phyloP scores from a whole-genome alignment of 2,329 filamentous ascomycete species.

The Fusarium clavum region DNA sequence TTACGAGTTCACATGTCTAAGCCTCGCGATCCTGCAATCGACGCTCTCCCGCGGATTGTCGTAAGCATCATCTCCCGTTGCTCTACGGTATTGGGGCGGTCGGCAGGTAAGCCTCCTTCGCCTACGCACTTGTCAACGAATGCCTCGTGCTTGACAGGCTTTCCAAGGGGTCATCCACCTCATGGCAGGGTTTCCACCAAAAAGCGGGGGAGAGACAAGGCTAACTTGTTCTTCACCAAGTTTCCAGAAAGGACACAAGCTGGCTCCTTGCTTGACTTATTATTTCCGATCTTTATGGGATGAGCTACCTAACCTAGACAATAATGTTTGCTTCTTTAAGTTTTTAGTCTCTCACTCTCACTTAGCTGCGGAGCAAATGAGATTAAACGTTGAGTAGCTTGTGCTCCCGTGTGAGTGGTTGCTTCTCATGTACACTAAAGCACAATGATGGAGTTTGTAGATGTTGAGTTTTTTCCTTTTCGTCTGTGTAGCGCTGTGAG shows the following conservation, averaged over 20 bases:
- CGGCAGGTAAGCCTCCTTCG: constrained; percentile 29
- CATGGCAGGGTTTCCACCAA: constrained; percentile 26
- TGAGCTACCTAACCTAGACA: background rate
- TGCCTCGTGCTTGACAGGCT: constrained; percentile 22
- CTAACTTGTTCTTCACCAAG: constrained; percentile 18
- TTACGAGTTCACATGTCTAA: constrained; percentile 10
- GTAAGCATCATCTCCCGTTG: constrained; percentile 11
- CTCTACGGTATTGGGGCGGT: background rate
- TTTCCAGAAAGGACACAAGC: constrained; percentile 34
- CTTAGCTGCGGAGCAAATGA: constrained; percentile 11
- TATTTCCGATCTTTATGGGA: constrained; percentile 10
- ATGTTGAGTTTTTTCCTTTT: constrained; percentile 6
- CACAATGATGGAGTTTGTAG: constrained; percentile 9
- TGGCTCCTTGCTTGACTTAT: background rate
- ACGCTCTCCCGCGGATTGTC: background rate
- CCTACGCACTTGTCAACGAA: constrained; percentile 22
- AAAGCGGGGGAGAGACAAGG: constrained; percentile 24
- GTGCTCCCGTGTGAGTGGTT: constrained; percentile 19
- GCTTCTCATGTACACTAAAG: constrained; percentile 6
- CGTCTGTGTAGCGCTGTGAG: constrained; percentile 9
- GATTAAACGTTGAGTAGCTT: constrained; percentile 1
- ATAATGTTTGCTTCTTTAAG: constrained; percentile 20
- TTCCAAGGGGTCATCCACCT: constrained; percentile 9
- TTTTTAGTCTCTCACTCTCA: background rate
- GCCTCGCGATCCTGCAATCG: constrained; percentile 23